Base-by-base conservation (phyloP, 345 rosid species). In the Sisymbrium altissimum region DNA sequence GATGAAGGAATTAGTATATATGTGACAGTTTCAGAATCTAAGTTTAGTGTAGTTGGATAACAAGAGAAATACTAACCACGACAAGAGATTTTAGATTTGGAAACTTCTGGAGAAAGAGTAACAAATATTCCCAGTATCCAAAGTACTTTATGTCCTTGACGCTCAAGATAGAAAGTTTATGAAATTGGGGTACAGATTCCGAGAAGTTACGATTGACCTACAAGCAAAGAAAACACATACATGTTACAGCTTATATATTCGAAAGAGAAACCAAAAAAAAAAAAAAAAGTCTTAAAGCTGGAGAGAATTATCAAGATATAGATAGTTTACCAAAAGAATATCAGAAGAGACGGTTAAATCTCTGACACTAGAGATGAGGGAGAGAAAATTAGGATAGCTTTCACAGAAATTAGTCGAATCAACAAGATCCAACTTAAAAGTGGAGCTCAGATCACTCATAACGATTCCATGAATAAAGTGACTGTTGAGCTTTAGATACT, bases 391-490 rank as follows among this genome's bases (percentile, higher is more conserved):
- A 25, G 18, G 32, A 36, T 23, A 36, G 14, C 30, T 3, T 39
- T 57, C 13, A 48, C 5, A 2, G 7, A 29, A 61, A 11, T 2
- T 1, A 14, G 13, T 4, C 30, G 30, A 36, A 15, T 4, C 32
- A 40, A 7, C 43, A 52, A 53, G 33, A 72, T 63, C 11, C 44
- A 64, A 38, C 53, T 25, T 72, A 62, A 40, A 62, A 39, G 18
- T 15, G 53, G 70, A 72, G 60, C 32, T 30, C 33, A 63, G 9
- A 63, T 60, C 49, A 25, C 5, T 4, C 32, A 29, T 29, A 29
- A 29, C 3, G 25, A 9, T 48, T 48, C 32, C 25, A 23, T 23
- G 25, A 23, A 23, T 23, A 23, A 23, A 23, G 25, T 23, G 25
- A 23, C 25, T 23, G 25, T 23, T 23, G 25, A 23, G 25, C 25